Conservation (phyloP, 352 stramenopile genomes). For the Phytophthora idaei region DNA sequence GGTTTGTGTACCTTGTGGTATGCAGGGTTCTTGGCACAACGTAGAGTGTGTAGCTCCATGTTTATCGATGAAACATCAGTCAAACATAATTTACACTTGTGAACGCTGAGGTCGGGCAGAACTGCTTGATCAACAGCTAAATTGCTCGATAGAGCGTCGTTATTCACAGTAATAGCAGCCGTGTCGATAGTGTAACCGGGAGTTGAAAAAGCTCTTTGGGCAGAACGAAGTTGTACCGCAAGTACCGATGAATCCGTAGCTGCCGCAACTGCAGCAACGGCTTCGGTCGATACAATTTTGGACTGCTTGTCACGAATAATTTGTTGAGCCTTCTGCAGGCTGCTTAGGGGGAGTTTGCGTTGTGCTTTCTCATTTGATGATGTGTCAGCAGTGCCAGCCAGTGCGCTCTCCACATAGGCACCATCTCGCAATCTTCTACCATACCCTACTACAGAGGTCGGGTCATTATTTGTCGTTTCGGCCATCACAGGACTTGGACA, state of each 20-base stretch:
- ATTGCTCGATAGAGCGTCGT: not conserved
- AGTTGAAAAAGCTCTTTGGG: conserved; percentile 29
- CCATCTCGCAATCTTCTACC: conserved; percentile 29
- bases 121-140: not conserved
- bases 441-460: not conserved
- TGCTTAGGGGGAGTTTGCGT: conserved; percentile 11
- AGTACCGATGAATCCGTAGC: conserved; percentile 12
- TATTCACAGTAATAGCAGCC: not conserved
- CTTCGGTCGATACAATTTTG: conserved; percentile 12
- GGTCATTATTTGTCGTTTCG: not conserved
- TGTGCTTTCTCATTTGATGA: not conserved
- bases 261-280: conserved; percentile 21
- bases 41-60: conserved; percentile 48
- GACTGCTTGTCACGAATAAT: conserved; percentile 14
- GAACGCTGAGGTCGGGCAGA: not conserved
- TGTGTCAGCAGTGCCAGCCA: not conserved
- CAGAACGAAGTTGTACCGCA: conserved; percentile 19
- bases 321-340: conserved; percentile 26
- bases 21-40: conserved; percentile 47
- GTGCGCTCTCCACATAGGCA: conserved; percentile 21
- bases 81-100: conserved; percentile 41
- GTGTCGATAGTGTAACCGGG: conserved; percentile 31
- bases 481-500: not conserved
- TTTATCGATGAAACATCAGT: conserved; percentile 36
- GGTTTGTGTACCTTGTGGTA: conserved; percentile 55